Base-by-base conservation (phyloP, 2,329 filamentous ascomycete species). In the Sporothrix mexicana region DNA sequence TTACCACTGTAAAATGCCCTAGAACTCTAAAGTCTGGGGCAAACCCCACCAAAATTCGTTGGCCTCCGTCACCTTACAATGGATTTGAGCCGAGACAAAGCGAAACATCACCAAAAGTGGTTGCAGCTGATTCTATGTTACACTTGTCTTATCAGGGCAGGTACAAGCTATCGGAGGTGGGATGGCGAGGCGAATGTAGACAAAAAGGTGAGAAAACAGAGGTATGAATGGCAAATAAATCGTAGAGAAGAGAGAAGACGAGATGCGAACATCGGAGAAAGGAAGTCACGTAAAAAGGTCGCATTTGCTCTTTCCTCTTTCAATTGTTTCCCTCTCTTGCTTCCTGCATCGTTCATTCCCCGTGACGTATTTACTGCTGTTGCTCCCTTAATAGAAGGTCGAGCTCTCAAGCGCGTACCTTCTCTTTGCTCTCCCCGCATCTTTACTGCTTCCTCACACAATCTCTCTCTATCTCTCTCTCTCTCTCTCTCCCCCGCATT, bases 21-120 rank as follows among this genome's bases (percentile, higher is more conserved):
- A 36, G 57, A 15, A 20, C 57, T 17, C 30, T 5, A 36, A 41
- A 43, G 57, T 41, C 30, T 62, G 36, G 59, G 36, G 36, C 59
- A 23, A 12, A 12, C 59, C 61, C 41, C 41, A 45, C 61, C 15
- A 20, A 8, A 25, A 20, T 6, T 13, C 61, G 36, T 15, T 41
- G 20, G 25, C 17, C 68, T 61, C 41, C 12, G 10, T 69, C n/a
- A 30, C 67, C 25, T 13, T 25, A 10, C 17, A 23, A 9, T 55
- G 23, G 20, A 20, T 6, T 64, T 69, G 72, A 79, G 78, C 78
- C 78, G 78, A 73, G 71, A 76, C 72, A 79, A 79, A 78, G 76
- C 78, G 78, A 73, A 64, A 45, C 66, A 67, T 70, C 73, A 36
- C 45, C 69, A 69, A 20, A 15, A 6, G 7, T 53, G 66, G 20